These are phyloP conservation scores for Sclerotinia glacialis DNA, from an alignment of 2,329 filamentous ascomycete species.

Conservation along the genomic window DNA sequence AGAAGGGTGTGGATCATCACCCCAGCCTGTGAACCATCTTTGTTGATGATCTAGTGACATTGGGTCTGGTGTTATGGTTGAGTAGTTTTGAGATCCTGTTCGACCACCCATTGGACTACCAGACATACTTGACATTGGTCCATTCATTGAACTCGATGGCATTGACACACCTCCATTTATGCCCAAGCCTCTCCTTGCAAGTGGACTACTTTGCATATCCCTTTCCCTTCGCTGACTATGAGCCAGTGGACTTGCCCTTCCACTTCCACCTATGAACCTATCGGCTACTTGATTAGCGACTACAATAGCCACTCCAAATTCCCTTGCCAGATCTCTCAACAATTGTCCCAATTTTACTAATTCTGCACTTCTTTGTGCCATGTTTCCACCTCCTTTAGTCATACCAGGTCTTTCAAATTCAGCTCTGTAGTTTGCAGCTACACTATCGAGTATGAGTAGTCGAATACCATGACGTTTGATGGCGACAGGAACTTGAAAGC, in stretches of 20 bases:
- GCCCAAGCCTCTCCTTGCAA: constrained; percentile 11
- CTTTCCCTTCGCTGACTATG: background rate
- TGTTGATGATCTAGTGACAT: constrained; percentile 85
- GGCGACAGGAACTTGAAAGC: constrained; percentile 86
- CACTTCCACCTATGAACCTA: constrained; percentile 54
- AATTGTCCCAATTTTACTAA: constrained; percentile 73
- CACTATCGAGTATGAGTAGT: constrained; percentile 82
- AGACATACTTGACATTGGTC: constrained; percentile 30
- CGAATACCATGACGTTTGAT: constrained; percentile 73
- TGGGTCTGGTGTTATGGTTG: constrained; percentile 47
- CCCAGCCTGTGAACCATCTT: constrained; percentile 94
- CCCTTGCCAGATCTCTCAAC: constrained; percentile 71
- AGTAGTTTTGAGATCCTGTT: constrained; percentile 9
- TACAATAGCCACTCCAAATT: constrained; percentile 76
- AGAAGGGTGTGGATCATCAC: constrained; percentile 56
- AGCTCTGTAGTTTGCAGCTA: constrained; percentile 92
- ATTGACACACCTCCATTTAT: background rate
- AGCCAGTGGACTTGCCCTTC: constrained; percentile 23
- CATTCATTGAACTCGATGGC: constrained; percentile 33
- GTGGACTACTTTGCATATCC: constrained; percentile 32
- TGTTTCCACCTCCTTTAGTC: constrained; percentile 46
- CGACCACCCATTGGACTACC: background rate
- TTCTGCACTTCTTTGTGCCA: constrained; percentile 74
- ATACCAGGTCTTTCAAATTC: constrained; percentile 68
- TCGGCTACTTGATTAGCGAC: constrained; percentile 96